Evolutionary conservation across 2,329 filamentous ascomycete species (phyloP).

Genomic region (Penicillium decumbens): DNA sequence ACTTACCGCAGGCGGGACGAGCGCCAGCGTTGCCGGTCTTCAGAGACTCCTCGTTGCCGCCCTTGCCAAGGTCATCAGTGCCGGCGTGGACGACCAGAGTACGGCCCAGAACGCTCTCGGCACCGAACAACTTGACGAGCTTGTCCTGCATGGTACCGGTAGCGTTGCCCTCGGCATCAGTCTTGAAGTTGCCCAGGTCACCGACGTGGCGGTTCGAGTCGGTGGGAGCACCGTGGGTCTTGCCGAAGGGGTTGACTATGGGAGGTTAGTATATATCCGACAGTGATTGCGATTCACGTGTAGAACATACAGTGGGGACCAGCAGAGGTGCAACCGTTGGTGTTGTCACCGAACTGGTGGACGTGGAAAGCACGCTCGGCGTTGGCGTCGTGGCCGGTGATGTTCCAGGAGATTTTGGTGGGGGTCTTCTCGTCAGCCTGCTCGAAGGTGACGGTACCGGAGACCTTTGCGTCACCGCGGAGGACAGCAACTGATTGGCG

Average conservation of each 20-base stretch:
- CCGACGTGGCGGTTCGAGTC: constrained; percentile 90
- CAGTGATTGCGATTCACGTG: background rate
- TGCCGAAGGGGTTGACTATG: constrained; percentile 88
- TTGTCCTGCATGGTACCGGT: constrained; percentile 75
- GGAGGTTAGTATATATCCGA: constrained; percentile 1
- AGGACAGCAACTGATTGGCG: constrained; percentile 73
- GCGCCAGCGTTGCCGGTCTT: constrained; percentile 95
- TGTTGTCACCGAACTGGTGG: constrained; percentile 99
- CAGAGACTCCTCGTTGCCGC: constrained; percentile 87
- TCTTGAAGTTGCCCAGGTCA: constrained; percentile 96
- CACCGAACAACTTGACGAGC: constrained; percentile 90
- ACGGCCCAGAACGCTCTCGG: constrained; percentile 90
- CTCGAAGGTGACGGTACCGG: constrained; percentile 91
- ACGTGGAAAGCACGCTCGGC: constrained; percentile 98
- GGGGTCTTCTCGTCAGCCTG: constrained; percentile 75
- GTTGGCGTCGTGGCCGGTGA: constrained; percentile 87
- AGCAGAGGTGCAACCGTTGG: constrained; percentile 98
- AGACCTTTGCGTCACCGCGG: constrained; percentile 95
- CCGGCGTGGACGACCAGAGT: constrained; percentile 92
- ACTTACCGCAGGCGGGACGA: constrained; percentile 88
- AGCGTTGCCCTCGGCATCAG: constrained; percentile 85
- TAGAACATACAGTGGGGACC: constrained; percentile 83
- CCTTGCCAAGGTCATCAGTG: constrained; percentile 94
- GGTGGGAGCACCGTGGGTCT: constrained; percentile 81
- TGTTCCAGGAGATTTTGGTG: constrained; percentile 88